Base-by-base conservation (phyloP, 73 alveolate genomes). In the Diophrys sp. region DNA sequence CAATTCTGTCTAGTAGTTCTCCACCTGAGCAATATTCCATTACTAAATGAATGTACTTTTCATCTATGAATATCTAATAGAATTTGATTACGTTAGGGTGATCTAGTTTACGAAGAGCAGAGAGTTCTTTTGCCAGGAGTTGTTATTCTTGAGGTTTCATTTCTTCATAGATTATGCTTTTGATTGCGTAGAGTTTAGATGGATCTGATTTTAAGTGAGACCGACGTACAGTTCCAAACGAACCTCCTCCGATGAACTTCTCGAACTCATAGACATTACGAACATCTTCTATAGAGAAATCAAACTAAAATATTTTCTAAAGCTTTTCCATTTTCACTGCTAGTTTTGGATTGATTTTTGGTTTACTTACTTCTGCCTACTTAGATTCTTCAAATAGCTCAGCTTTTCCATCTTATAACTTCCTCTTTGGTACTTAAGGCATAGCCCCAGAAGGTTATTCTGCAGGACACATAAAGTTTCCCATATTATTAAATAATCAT, bases 201-300 rank as follows among this genome's bases (percentile, higher is more conserved):
- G 87, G 82, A 54, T 80, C 80, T 73, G 79, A 31, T 56, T 77
- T 33, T 11, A 67, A 77, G 72, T 72, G 55, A 0, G 98, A 97
- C 57, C 89, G 70, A 73, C 97, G 89, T 29, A 96, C 99, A 25
- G 96, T 91, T 0, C 99, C 99, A 69, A 96, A 96, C 71, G 92
- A 94, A 14, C 99, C 99, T 54, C 96, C 94, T 23, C 99, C 99
- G 30, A 96, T 67, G 73, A 84, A 72, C 44, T 83, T 91, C 77
- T 89, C 94, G 82, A 96, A 89, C 74, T 89, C 87, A 81, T 96
- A 96, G 79, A 89, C 93, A 75, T 86, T 84, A 29, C 95, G 67
- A 28, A 92, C 89, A 81, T 92, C 98, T 67, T 86, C 83, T 54
- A 73, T 77, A 69, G 93, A 88, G 53, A 88, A 88, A n/a, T n/a